Evolutionary conservation across 495 filamentous ascomycete species (phyloP).

Genomic region (Tirmania nivea): DNA sequence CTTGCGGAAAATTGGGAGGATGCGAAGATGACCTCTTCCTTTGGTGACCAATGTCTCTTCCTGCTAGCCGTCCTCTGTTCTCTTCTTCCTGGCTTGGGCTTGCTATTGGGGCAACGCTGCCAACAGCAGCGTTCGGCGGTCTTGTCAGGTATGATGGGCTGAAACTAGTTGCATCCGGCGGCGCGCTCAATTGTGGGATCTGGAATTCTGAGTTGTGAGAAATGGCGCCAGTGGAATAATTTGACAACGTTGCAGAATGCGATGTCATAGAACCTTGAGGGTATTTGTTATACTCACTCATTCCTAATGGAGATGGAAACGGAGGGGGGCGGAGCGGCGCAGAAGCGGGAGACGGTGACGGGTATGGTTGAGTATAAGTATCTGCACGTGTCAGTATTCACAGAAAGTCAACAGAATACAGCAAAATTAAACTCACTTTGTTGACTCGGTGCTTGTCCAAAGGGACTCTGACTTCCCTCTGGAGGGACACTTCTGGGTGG

Average conservation of each 20-base stretch:
- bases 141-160: conserved; percentile 18
- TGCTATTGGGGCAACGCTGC: background rate
- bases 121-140: background rate
- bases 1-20: conserved; percentile 18
- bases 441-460: conserved; percentile 13
- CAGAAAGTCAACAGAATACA: background rate
- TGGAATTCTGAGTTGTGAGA: conserved; percentile 19
- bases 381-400: conserved; percentile 8
- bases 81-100: conserved; percentile 6
- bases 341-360: conserved; percentile 16
- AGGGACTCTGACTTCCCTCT: conserved; percentile 17
- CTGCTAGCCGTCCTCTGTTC: conserved; percentile 11
- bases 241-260: conserved; percentile 18
- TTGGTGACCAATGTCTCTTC: conserved; percentile 15
- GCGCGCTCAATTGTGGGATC: conserved; percentile 19
- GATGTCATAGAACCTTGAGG: conserved; percentile 18
- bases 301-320: conserved; percentile 16
- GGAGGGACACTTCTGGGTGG: conserved; percentile 19
- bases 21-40: conserved; percentile 19
- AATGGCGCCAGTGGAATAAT: conserved; percentile 18
- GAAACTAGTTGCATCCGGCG: conserved; percentile 17
- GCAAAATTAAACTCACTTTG: conserved; percentile 10
- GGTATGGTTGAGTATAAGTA: conserved; percentile 17
- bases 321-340: conserved; percentile 6
- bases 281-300: conserved; percentile 18